phyloP scores from a whole-genome alignment of 139 green algal species.

The Astrephomene gubernaculifera region DNA sequence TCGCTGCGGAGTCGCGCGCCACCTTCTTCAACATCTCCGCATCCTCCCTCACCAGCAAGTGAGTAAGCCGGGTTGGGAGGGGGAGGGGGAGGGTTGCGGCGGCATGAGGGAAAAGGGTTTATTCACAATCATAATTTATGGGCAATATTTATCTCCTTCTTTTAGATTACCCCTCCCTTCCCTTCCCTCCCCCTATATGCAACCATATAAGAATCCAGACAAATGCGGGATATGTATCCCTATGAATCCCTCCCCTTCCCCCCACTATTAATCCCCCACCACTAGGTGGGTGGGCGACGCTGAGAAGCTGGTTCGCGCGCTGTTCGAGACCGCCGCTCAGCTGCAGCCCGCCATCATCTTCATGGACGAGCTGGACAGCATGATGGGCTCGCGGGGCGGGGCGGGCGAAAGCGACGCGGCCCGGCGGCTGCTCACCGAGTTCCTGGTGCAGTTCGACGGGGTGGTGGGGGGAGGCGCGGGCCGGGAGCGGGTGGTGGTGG shows the following conservation, averaged over 20 bases:
- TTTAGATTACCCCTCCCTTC: slow-evolving; percentile 13
- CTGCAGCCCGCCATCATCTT: slow-evolving; percentile 86
- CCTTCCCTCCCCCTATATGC: neutral
- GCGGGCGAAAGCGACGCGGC: slow-evolving; percentile 94
- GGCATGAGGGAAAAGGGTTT: too few relatives aligned
- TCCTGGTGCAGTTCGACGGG: slow-evolving; percentile 87
- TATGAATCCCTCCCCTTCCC: too few relatives aligned
- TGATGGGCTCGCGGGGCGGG: slow-evolving; percentile 57
- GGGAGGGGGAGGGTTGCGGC: neutral
- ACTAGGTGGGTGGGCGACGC: slow-evolving; percentile 89
- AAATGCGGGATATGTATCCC: too few relatives aligned
- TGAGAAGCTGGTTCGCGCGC: slow-evolving; percentile 91
- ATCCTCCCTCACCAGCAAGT: slow-evolving; percentile 84
- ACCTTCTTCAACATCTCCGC: slow-evolving; percentile 93
- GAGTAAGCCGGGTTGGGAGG: slow-evolving; percentile 5
- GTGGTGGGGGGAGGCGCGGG: slow-evolving; percentile 45
- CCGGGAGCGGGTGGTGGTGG: slow-evolving; percentile 54
- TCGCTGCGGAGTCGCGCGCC: slow-evolving; percentile 60
- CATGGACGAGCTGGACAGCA: slow-evolving; percentile 90
- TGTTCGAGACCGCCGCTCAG: slow-evolving; percentile 70
- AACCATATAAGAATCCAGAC: too few relatives aligned
- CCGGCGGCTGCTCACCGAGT: slow-evolving; percentile 96
- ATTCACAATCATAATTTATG: too few relatives aligned
- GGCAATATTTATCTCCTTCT: too few relatives aligned
- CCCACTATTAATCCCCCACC: too few relatives aligned